A percentile compares a stretch with the other conserved stretches of the same genome.
Conservation (phyloP, 2,329 filamentous ascomycete genomes). For the Calonectria montana region DNA sequence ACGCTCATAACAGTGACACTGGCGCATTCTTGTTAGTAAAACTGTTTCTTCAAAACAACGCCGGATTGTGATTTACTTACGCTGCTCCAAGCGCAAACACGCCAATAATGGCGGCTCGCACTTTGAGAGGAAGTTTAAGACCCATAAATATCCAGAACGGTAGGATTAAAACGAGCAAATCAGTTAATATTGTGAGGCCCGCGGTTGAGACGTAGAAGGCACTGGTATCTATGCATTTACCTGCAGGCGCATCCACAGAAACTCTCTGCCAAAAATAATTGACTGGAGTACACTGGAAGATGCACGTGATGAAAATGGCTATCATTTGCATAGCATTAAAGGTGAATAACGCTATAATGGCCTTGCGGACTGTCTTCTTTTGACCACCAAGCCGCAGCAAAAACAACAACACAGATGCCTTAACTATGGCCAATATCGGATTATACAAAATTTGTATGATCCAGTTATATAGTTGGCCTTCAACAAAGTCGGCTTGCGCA, state of each 20-base stretch:
- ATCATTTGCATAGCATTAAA: slow-evolving; percentile 50
- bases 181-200: slow-evolving; percentile 54
- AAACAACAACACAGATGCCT: slow-evolving; percentile 57
- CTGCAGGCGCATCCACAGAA: background rate
- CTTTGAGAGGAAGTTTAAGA: slow-evolving; percentile 50
- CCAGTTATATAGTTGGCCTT: slow-evolving; percentile 49
- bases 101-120: slow-evolving; percentile 52
- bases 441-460: slow-evolving; percentile 56
- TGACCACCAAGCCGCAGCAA: slow-evolving; percentile 55
- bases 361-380: slow-evolving; percentile 39
- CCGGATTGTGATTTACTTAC: slow-evolving; percentile 42
- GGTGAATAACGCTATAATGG: slow-evolving; percentile 45
- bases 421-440: slow-evolving; percentile 57
- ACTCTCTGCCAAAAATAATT: slow-evolving; percentile 25
- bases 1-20: slow-evolving; percentile 49
- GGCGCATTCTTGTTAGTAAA: background rate
- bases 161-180: slow-evolving; percentile 52
- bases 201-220: slow-evolving; percentile 48
- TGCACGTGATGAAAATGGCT: slow-evolving; percentile 48
- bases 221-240: slow-evolving; percentile 48
- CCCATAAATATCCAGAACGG: slow-evolving; percentile 55
- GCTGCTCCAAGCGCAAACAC: slow-evolving; percentile 53
- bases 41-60: background rate
- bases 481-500: slow-evolving; percentile 35
- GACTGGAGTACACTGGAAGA: slow-evolving; percentile 54